phyloP scores from a whole-genome alignment of 768 basidiomycete species.

The Naganishia onofrii region DNA sequence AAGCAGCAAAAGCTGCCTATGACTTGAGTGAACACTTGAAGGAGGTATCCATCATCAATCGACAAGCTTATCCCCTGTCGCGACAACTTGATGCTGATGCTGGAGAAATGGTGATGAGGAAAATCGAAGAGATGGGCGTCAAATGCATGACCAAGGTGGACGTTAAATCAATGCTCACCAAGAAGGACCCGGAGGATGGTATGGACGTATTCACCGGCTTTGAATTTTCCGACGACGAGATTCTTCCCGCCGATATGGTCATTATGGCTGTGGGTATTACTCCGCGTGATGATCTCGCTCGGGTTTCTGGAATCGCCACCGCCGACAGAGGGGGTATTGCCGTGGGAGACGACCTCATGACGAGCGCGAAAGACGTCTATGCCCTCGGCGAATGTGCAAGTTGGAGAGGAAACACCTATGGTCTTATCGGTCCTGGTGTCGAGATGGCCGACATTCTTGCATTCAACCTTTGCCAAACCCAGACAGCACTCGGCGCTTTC shows the following conservation, averaged over 20 bases:
- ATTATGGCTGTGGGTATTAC: slow-evolving; percentile 70
- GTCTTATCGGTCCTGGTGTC: slow-evolving; percentile 69
- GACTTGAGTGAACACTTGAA: slow-evolving; percentile 58
- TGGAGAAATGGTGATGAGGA: slow-evolving; percentile 63
- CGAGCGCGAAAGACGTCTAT: slow-evolving; percentile 62
- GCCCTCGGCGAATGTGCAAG: slow-evolving; percentile 75
- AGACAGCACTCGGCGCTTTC: slow-evolving; percentile 55
- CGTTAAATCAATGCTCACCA: slow-evolving; percentile 54
- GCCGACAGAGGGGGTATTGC: slow-evolving; percentile 60
- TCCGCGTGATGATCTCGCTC: slow-evolving; percentile 68
- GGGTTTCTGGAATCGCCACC: slow-evolving; percentile 59
- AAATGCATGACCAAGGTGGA: slow-evolving; percentile 57
- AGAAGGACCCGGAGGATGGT: slow-evolving; percentile 45
- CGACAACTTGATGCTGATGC: slow-evolving; percentile 63
- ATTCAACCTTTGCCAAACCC: slow-evolving; percentile 66
- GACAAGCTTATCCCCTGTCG: slow-evolving; percentile 60
- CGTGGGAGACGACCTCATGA: slow-evolving; percentile 62
- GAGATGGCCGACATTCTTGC: slow-evolving; percentile 70
- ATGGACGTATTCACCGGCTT: slow-evolving; percentile 57
- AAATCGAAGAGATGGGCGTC: slow-evolving; percentile 64
- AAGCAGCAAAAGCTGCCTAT: slow-evolving; percentile 70
- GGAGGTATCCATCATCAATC: slow-evolving; percentile 60
- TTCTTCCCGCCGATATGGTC: slow-evolving; percentile 59
- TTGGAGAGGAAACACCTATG: slow-evolving; percentile 66
- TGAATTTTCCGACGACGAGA: slow-evolving; percentile 57